phyloP scores from a whole-genome alignment of 2,329 filamentous ascomycete species.

The Teratosphaeria gauchensis region DNA sequence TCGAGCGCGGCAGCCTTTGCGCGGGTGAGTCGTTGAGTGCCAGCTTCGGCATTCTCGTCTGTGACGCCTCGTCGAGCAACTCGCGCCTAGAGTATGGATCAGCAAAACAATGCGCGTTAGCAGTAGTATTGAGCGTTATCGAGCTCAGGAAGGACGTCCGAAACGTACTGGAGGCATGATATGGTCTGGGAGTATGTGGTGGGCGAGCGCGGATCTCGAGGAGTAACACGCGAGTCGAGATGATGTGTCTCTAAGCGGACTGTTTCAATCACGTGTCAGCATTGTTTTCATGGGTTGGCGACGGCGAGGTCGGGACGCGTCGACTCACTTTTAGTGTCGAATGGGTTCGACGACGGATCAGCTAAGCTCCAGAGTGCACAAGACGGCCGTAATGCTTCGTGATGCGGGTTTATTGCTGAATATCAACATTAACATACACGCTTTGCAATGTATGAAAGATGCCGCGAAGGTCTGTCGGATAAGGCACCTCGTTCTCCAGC shows the following conservation, averaged over 20 bases:
- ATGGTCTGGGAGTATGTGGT: constrained; percentile 3
- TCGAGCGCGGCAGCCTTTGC: constrained; percentile 72
- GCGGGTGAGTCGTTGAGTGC: constrained; percentile 76
- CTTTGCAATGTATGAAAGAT: constrained; percentile 12
- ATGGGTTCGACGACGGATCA: constrained; percentile 6
- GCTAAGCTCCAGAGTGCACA: constrained; percentile 11
- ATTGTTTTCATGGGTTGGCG: constrained; percentile 9
- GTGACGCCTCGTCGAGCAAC: constrained; percentile 65
- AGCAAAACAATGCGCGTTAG: constrained; percentile 22
- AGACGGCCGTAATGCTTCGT: constrained; percentile 12
- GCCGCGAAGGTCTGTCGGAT: constrained; percentile 8
- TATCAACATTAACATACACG: constrained; percentile 24
- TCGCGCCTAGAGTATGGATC: constrained; percentile 50
- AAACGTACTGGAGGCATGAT: constrained; percentile 30
- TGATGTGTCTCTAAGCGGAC: neutral
- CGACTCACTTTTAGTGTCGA: constrained; percentile 2
- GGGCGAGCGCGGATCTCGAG: neutral
- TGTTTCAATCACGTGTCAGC: constrained; percentile 20
- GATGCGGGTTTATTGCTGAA: constrained; percentile 13
- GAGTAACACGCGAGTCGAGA: neutral
- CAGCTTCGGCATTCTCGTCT: constrained; percentile 84
- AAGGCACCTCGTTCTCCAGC: constrained; percentile 3
- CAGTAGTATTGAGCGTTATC: neutral
- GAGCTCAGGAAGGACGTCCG: neutral
- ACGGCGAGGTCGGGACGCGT: constrained; percentile 7